These are phyloP conservation scores for Hygrophila difformis DNA, from an alignment of 257 asterid genomes.

Conservation along the genomic window DNA sequence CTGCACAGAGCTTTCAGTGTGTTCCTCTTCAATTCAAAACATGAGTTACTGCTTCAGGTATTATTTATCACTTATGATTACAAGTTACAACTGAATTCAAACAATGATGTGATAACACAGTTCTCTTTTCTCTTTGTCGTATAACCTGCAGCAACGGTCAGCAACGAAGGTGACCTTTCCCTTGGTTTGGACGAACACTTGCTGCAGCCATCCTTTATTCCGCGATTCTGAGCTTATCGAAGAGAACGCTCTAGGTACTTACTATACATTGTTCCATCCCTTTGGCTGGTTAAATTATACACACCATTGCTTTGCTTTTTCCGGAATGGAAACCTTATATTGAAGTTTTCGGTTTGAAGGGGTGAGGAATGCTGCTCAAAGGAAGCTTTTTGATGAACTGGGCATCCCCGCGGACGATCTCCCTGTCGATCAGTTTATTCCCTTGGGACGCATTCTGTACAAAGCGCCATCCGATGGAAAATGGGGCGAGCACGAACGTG, in stretches of 20 bases:
- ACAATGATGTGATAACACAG: too few species aligned
- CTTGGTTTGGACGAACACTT: too few species aligned
- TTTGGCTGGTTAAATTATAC: neutral
- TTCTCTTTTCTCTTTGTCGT: too few species aligned
- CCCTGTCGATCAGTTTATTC: slow-evolving; percentile 64
- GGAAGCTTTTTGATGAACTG: slow-evolving; percentile 73
- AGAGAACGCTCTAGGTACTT: slow-evolving; percentile 48
- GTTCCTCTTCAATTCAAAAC: slow-evolving; percentile 51
- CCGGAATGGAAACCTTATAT: too few species aligned
- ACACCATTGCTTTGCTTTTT: neutral
- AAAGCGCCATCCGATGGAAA: slow-evolving; percentile 74
- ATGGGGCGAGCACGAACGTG: slow-evolving; percentile 89
- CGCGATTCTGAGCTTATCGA: too few species aligned
- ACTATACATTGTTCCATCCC: neutral
- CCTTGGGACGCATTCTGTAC: too few species aligned
- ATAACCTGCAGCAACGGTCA: slow-evolving; percentile 61
- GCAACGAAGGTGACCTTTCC: slow-evolving; percentile 77
- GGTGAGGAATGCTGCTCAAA: slow-evolving; percentile 72
- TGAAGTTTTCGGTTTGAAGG: slow-evolving; percentile 30
- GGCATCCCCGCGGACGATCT: slow-evolving; percentile 62
- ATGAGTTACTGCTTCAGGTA: slow-evolving; percentile 69
- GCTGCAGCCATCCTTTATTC: too few species aligned
- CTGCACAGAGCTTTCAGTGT: slow-evolving; percentile 72
- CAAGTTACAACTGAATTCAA: too few species aligned
- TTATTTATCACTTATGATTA: too few species aligned